Conservation (phyloP, 768 basidiomycete genomes). For the Hortiboletus flavorubellus region DNA sequence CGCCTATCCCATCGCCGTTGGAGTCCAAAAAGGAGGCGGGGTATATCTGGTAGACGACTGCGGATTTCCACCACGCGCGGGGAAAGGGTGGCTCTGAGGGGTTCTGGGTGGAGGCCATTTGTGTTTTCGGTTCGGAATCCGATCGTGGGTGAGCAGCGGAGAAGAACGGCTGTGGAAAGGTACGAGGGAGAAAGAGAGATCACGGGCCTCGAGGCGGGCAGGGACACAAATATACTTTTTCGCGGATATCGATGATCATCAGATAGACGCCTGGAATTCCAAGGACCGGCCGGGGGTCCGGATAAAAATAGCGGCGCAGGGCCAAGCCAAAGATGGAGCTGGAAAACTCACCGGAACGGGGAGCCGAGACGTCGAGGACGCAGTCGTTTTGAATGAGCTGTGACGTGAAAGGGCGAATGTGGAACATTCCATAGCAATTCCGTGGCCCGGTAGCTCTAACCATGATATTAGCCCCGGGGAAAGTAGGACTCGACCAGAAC, state of each 20-base stretch:
- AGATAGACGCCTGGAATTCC: constrained; percentile 9
- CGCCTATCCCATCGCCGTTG: constrained; percentile 69
- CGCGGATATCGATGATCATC: constrained; percentile 7
- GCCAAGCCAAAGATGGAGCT: background rate
- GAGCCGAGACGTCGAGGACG: constrained; percentile 1
- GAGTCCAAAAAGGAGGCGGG: constrained; percentile 68
- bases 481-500: constrained; percentile 8
- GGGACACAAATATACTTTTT: constrained; percentile 1
- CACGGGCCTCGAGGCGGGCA: constrained; percentile 19
- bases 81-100: constrained; percentile 20
- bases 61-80: constrained; percentile 55
- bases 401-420: constrained; percentile 8
- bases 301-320: constrained; percentile 1
- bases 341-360: background rate
- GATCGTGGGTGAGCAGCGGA: constrained; percentile 1
- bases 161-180: constrained; percentile 13
- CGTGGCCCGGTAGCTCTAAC: background rate
- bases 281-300: background rate
- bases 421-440: background rate
- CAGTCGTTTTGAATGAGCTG: background rate
- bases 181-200: constrained; percentile 3
- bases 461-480: constrained; percentile 13
- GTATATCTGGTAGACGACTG: constrained; percentile 65
- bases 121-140: background rate
- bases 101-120: constrained; percentile 1